Base-by-base conservation (phyloP, 768 basidiomycete genomes). In the Termitomyces sp. region DNA sequence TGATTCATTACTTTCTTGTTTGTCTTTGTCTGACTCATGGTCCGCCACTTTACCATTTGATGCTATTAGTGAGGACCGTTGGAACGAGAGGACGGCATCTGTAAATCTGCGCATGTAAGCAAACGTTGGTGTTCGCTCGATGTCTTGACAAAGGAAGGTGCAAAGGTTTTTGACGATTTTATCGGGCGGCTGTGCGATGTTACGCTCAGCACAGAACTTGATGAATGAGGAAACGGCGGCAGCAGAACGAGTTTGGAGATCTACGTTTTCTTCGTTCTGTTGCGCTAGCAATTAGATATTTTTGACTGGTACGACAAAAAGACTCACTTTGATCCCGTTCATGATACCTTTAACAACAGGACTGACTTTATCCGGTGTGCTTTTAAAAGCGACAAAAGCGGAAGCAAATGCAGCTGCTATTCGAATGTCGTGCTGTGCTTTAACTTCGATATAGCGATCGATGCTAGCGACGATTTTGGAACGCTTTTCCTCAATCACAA, bases 81-180 rank as follows among this genome's bases (percentile, higher is more conserved):
- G 77, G 64, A 94, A 85, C 2, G 93, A 91, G 19, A 96, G 73
- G 40, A 98, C 89, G 1, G 90, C 94, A 17, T 87, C 81, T 48
- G 72, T 70, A 19, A 78, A 68, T 58, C 82, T 83, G 50, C 84
- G 81, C 8, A 77, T 75, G 64, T 79, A 81, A 1, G 86, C 79
- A 67, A 98, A 98, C 1, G 96, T 87, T 3, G 97, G 97, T 0
- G 94, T 97, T 53, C 89, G 82, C 42, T 88, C 85, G 8, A 82
- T 78, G 68, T 99, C 97, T 64, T 94, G 91, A 66, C 96, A 98
- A 5, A 98, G 75, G 73, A 98, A 98, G 0, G 92, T 94, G 74
- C 93, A 96, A 8, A 98, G 82, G 67, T 99, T 99, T 74, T 93
- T 94, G 60, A 98, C 85, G 55, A 99, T 92, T 77, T 99, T 99